Conservation (phyloP, 73 alveolate species). For the Blepharisma japonicum region DNA sequence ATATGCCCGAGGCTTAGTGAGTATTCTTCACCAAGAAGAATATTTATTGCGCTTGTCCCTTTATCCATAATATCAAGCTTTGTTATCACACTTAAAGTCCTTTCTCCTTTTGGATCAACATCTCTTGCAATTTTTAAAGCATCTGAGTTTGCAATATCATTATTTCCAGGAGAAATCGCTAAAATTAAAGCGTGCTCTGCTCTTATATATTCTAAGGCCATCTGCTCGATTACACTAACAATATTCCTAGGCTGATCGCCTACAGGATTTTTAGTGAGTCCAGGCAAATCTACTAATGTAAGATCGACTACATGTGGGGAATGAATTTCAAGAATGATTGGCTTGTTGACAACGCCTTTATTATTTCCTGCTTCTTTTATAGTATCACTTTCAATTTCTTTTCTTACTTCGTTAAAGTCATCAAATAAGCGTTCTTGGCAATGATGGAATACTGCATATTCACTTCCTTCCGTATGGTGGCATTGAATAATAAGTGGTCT, state of each 20-base stretch:
- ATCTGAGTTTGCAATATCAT: slow-evolving; percentile 92
- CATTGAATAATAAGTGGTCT: slow-evolving; percentile 87
- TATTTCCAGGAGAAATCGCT: slow-evolving; percentile 92
- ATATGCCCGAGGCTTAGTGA: slow-evolving; percentile 93
- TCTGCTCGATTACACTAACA: slow-evolving; percentile 67
- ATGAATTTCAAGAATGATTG: slow-evolving; percentile 73
- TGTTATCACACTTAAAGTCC: slow-evolving; percentile 92
- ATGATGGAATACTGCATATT: slow-evolving; percentile 71
- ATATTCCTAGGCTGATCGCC: slow-evolving; percentile 93
- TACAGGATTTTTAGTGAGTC: slow-evolving; percentile 86
- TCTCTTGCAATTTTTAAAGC: slow-evolving; percentile 89
- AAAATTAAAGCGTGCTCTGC: slow-evolving; percentile 80
- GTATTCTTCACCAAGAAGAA: slow-evolving; percentile 81
- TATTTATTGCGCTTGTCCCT: slow-evolving; percentile 85
- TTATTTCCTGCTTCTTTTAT: slow-evolving; percentile 65
- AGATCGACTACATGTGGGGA: slow-evolving; percentile 89
- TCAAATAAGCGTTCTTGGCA: slow-evolving; percentile 54
- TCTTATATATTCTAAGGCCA: slow-evolving; percentile 71
- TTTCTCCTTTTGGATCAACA: slow-evolving; percentile 85
- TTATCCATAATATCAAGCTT: slow-evolving; percentile 90
- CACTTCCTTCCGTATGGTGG: slow-evolving; percentile 32
- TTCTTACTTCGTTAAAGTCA: slow-evolving; percentile 68
- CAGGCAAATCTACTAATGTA: slow-evolving; percentile 97
- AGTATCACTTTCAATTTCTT: slow-evolving; percentile 78
- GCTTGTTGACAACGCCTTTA: slow-evolving; percentile 68